Evolutionary conservation across 768 basidiomycete species (phyloP).

Genomic region (Tubosaeta sp.): DNA sequence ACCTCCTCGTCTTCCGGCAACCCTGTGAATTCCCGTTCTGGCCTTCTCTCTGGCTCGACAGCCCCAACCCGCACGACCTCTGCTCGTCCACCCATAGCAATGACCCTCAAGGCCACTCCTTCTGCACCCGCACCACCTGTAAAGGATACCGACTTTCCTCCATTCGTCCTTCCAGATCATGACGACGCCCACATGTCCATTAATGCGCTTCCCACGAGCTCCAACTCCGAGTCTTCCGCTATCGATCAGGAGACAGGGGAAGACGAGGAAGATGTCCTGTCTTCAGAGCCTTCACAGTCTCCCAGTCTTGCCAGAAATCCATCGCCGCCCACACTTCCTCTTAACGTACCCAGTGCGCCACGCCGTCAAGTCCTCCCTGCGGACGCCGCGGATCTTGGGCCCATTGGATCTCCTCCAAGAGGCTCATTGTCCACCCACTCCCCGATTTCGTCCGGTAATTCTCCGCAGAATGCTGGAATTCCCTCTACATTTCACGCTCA

Average conservation of each 20-base stretch:
- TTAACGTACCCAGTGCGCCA: slow-evolving; percentile 46
- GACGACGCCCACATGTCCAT: slow-evolving; percentile 23
- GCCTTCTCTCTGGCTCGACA: slow-evolving; percentile 51
- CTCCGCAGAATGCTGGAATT: slow-evolving; percentile 39
- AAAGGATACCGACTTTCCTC: slow-evolving; percentile 70
- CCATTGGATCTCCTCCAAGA: slow-evolving; percentile 76
- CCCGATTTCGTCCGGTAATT: slow-evolving; percentile 38
- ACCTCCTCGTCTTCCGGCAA: slow-evolving; percentile 7
- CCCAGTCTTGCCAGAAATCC: slow-evolving; percentile 26
- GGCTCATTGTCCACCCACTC: slow-evolving; percentile 48
- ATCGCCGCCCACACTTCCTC: slow-evolving; percentile 50
- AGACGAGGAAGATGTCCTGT: slow-evolving; percentile 1
- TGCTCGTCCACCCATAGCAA: slow-evolving; percentile 57
- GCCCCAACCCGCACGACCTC: slow-evolving; percentile 56
- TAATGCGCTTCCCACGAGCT: background rate
- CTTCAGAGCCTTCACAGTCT: slow-evolving; percentile 9
- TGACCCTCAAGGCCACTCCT: slow-evolving; percentile 69
- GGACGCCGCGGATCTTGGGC: slow-evolving; percentile 60
- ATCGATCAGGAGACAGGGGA: slow-evolving; percentile 10
- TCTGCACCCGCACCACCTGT: slow-evolving; percentile 77
- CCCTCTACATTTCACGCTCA: slow-evolving; percentile 78
- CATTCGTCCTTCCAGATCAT: slow-evolving; percentile 65
- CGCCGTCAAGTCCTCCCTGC: slow-evolving; percentile 39
- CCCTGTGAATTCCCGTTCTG: slow-evolving; percentile 13
- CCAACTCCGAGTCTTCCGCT: slow-evolving; percentile 1